A percentile compares a stretch with the other conserved stretches of the same genome.
phyloP scores from a whole-genome alignment of 495 filamentous ascomycete species.

The Penicillium goetzii region DNA sequence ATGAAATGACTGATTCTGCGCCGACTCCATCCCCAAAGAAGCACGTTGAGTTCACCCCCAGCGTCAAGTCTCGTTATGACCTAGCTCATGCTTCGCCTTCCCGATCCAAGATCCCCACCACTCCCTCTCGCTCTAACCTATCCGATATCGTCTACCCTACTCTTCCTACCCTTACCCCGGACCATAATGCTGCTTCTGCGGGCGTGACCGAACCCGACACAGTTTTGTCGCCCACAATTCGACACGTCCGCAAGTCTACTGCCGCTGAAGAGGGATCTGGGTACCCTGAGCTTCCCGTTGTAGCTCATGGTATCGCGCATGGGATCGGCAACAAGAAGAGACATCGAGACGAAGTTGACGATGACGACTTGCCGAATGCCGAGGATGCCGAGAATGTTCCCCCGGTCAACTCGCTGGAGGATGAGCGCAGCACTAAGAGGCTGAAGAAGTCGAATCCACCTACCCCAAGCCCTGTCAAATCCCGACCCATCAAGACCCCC shows the following conservation, averaged over 20 bases:
- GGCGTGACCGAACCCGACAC: conserved; percentile 7
- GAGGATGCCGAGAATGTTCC: conserved; percentile 48
- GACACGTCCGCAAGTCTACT: conserved; percentile 42
- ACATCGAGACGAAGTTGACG: conserved; percentile 54
- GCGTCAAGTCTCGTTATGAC: conserved; percentile 50
- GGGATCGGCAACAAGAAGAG: conserved; percentile 78
- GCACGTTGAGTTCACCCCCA: conserved; percentile 63
- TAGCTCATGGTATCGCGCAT: conserved; percentile 73
- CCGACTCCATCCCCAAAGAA: conserved; percentile 57
- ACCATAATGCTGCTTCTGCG: conserved; percentile 26
- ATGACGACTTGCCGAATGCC: conserved; percentile 53
- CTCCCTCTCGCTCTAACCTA: conserved; percentile 25
- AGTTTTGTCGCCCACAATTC: conserved; percentile 36
- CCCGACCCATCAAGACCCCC: conserved; percentile 38
- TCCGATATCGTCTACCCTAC: conserved; percentile 50
- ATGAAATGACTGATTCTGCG: conserved; percentile 31
- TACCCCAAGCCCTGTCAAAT: conserved; percentile 45
- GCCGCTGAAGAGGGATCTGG: conserved; percentile 13
- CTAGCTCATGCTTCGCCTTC: conserved; percentile 45
- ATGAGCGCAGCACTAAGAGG: conserved; percentile 49
- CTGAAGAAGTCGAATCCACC: conserved; percentile 43
- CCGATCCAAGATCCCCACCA: conserved; percentile 47
- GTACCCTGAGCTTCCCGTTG: conserved; percentile 45
- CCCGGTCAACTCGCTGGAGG: conserved; percentile 37
- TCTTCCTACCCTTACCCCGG: conserved; percentile 46